Evolutionary conservation across 164 flowering plant genomes (phyloP).

Genomic region (Saururus chinensis): DNA sequence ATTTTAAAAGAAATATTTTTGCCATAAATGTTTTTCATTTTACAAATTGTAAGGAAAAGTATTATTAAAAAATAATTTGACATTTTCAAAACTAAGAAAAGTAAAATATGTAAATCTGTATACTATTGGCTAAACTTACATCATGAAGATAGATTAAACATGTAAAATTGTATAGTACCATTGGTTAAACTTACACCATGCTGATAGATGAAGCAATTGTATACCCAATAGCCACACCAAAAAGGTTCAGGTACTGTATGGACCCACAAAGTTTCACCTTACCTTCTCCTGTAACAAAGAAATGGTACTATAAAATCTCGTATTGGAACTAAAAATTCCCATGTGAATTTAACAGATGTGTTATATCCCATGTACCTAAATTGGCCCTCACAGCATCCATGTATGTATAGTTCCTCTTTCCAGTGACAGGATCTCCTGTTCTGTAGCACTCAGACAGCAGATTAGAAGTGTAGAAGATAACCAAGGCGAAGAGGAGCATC

Average conservation of each 20-base stretch:
- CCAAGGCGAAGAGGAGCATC: slow-evolving; percentile 36
- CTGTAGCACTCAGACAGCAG: slow-evolving; percentile 47
- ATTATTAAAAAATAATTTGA: too few relatives aligned
- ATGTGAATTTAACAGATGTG: neutral
- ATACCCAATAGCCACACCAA: slow-evolving; percentile 67
- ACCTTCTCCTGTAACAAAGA: slow-evolving; percentile 23
- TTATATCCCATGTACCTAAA: slow-evolving; percentile 24
- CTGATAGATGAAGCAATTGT: slow-evolving; percentile 71
- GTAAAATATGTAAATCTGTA: too few relatives aligned
- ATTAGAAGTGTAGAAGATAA: slow-evolving; percentile 40
- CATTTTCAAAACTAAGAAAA: too few relatives aligned
- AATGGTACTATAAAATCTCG: neutral
- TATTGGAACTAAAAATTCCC: neutral
- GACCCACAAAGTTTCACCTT: slow-evolving; percentile 47
- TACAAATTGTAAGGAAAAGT: too few relatives aligned
- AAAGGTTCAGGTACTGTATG: slow-evolving; percentile 51
- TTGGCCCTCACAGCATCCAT: slow-evolving; percentile 52
- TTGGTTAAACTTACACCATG: slow-evolving; percentile 43
- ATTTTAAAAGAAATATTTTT: too few relatives aligned
- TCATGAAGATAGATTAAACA: too few relatives aligned
- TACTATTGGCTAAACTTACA: too few relatives aligned
- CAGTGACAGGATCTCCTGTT: slow-evolving; percentile 38
- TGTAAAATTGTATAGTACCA: too few relatives aligned
- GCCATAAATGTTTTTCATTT: too few relatives aligned
- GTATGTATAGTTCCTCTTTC: slow-evolving; percentile 51